Conservation (phyloP, 768 basidiomycete genomes). For the Lactifluus echinatus region DNA sequence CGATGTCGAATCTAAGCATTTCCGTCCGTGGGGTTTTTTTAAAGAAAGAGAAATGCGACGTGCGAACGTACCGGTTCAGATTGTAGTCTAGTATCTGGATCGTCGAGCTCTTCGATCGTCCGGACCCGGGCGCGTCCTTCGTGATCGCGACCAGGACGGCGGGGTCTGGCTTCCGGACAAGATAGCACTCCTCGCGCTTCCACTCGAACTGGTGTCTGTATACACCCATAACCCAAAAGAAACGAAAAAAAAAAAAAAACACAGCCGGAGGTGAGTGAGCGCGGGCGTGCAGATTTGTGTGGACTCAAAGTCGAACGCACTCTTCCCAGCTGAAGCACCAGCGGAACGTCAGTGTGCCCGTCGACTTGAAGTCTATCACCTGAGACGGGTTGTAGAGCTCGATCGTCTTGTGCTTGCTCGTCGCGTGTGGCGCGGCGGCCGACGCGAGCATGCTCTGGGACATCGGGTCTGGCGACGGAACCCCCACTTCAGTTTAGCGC, state of each 20-base stretch:
- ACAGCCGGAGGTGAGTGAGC: too few species aligned
- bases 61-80: slow-evolving; percentile 58
- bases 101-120: slow-evolving; percentile 51
- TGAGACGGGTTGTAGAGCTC: slow-evolving; percentile 69
- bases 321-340: slow-evolving; percentile 82
- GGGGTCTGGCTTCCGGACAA: slow-evolving; percentile 79
- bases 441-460: slow-evolving; percentile 65
- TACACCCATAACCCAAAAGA: too few species aligned
- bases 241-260: too few species aligned
- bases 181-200: slow-evolving; percentile 76
- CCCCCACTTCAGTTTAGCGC: background rate
- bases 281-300: too few species aligned
- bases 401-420: slow-evolving; percentile 65
- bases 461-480: slow-evolving; percentile 49
- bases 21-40: too few species aligned
- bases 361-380: slow-evolving; percentile 62
- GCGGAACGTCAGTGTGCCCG: slow-evolving; percentile 62
- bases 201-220: slow-evolving; percentile 79
- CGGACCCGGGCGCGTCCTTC: slow-evolving; percentile 69
- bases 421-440: slow-evolving; percentile 52
- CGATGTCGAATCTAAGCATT: slow-evolving; percentile 79
- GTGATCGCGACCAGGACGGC: slow-evolving; percentile 78
- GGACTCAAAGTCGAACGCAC: slow-evolving; percentile 42
- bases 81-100: slow-evolving; percentile 83
- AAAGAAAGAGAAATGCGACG: too few species aligned